These are phyloP conservation scores for Adansonia madagascariensis DNA, from an alignment of 441 rosid genomes.

Conservation along the genomic window DNA sequence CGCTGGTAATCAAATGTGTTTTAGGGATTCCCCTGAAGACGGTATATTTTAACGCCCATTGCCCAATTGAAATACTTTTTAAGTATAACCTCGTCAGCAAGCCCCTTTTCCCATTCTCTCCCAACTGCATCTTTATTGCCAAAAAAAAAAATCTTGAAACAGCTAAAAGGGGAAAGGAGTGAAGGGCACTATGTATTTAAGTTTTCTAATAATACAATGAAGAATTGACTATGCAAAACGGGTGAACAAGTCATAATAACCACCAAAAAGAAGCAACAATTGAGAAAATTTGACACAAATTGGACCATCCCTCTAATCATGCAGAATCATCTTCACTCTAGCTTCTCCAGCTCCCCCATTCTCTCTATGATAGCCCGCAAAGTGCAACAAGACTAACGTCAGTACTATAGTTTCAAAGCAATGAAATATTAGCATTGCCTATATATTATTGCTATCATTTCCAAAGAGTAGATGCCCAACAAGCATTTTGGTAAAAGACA, in stretches of 20 bases:
- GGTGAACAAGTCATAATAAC: conserved; percentile 9
- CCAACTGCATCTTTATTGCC: neutral
- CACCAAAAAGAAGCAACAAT: conserved; percentile 8
- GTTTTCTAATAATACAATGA: conserved; percentile 12
- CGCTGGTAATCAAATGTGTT: no score
- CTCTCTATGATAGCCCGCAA: conserved; percentile 93
- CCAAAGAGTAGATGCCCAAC: neutral
- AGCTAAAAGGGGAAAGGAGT: neutral
- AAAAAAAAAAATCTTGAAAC: no score
- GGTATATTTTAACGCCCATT: neutral
- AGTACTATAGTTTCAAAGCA: neutral
- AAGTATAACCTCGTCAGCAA: neutral
- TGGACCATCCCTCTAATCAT: conserved; percentile 22
- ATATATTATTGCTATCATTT: neutral
- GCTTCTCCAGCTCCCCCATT: conserved; percentile 95
- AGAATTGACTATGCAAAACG: conserved; percentile 28
- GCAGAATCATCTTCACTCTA: conserved; percentile 50
- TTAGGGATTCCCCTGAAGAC: neutral
- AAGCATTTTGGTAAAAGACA: neutral
- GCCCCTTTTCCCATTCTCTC: neutral
- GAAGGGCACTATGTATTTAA: neutral
- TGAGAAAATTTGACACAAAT: conserved; percentile 15
- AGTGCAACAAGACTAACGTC: conserved; percentile 2
- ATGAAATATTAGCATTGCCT: neutral
- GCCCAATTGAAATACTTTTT: neutral